Base-by-base conservation (phyloP, 768 basidiomycete species). In the Hypholoma sublateritium region DNA sequence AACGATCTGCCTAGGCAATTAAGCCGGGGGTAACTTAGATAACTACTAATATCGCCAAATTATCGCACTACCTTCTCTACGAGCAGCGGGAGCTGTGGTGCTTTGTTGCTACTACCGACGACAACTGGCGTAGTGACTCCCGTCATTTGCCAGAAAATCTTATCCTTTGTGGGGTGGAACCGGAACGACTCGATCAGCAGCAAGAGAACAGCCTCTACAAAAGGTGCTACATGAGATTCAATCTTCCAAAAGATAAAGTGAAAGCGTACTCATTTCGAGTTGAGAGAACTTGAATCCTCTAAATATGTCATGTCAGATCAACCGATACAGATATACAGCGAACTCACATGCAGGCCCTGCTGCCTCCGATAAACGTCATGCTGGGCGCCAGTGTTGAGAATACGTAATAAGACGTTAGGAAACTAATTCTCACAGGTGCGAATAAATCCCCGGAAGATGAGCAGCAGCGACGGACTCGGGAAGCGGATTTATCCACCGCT, bases 281-380 rank as follows among this genome's bases (percentile, higher is more conserved):
- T 56, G 50, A 17, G 50, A 56, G 45, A 60, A 53, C 42, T 58
- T 58, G 41, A 58, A 58, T 14, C 57, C 57, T 42, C 57, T 58
- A 17, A 0, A 28, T 13, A 4, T 17, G 1, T 7, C 9, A 9
- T 37, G 36, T 12, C 16, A 21, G 34, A 51, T 51, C 6, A 51
- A 16, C 9, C 11, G 0, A 4, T 22, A 8, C 8, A 21, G 17
- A 21, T 1, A n/a, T 39, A 12, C 0, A 39, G 8, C 11, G 16
- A 5, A 70, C 76, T 51, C 50, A 78, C 77, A 80, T 77, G 71
- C 79, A 80, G 9, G 77, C 68, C 43, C 79, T 67, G 7, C 70
- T 68, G 19, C 79, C 79, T 34, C 72, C 77, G 5, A 76, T 55
- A 61, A 78, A 81, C 3, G 78, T 78, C 60, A 64, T 57, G 35